Evolutionary conservation across 768 basidiomycete genomes (phyloP), one percentile per base, ranked within the genome.

Genomic region (Austroboletus festivus): DNA sequence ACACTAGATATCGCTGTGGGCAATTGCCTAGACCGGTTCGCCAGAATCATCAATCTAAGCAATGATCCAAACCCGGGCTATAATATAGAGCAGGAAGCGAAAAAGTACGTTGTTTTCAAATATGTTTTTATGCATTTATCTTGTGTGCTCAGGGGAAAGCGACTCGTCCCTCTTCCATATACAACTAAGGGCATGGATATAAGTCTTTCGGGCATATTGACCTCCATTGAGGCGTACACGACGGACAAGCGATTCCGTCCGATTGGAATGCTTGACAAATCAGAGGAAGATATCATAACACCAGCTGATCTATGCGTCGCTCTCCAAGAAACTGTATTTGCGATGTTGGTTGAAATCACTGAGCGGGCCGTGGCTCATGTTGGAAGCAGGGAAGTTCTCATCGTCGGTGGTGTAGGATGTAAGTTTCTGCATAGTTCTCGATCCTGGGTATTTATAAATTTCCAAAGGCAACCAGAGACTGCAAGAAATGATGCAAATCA

Each of bases 361-460:
- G 96, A 99, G 68, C 78, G 96, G 33, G 96, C 96, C 10, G 97
- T 99, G 96, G 96, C 96, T 23, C 96, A 98, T 67, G 94, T 97
- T 19, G 89, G 89, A 11, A 95, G 92, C 59, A 91, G 81, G 67
- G 94, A 99, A 60, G 94, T 97, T 1, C 78, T 99, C 34, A 93
- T 99, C 46, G 96, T 99, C 8, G 96, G 96, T 4, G 96, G 96
- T 28, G 96, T 99, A n/a, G 96, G 96, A n/a, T 93, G 95, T 95
- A 67, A 73, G 91, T 79, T 20, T 2, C 28, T 44, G 12, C 23
- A 24, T 37, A 15, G 13, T 24, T n/a, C 3, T 13, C 13, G 35
- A 35, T 13, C 13, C 38, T 23, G 31, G 23, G 22, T 18, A 22
- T 31, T 53, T 8, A 54, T 23, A 12, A 19, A 15, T 33, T 38